Base-by-base conservation (phyloP, 2,329 filamentous ascomycete genomes). In the Talaromyces sp. region DNA sequence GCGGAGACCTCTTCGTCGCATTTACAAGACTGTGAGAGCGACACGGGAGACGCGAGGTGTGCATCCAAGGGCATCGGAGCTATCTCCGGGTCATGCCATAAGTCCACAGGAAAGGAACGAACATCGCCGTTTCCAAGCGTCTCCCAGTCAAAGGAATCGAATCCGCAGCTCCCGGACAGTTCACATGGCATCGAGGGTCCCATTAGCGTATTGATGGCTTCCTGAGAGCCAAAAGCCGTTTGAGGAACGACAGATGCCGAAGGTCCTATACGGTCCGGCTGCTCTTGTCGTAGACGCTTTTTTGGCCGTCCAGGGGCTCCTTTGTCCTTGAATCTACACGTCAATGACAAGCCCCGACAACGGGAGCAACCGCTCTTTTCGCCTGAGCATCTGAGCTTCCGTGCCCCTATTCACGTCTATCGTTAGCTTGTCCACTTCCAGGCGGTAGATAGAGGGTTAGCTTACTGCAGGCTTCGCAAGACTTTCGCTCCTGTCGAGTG, bases 351-450 rank as follows among this genome's bases (percentile, higher is more conserved):
- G 32, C 60, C 56, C 2, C 65, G 64, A 60, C 70, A 72, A 27
- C 70, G 64, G 32, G 68, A 66, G 57, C 70, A 72, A 17, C 70
- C 70, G 8, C 61, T 67, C 51, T 66, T 65, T 53, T 71, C 66
- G 2, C 69, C 70, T 25, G 70, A 71, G 64, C 70, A 72, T 64
- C 65, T 66, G 52, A 72, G 68, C 64, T 72, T 72, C 25, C 70
- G 65, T 2, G 65, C 54, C 28, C 70, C 70, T 69, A 27, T 44
- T 1, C 4, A 32, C 49, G 49, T 51, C 44, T 19, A 9, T 39
- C 19, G 51, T 67, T 62, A 65, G 60, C 33, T 54, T 1, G 28
- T 33, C 39, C 33, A 42, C 30, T 10, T 49, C 36, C 13, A 33
- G 42, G 15, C n/a, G 27, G 44, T 36, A 8, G 11, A 22, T 33